Evolutionary conservation across 1,284 basidiomycete species (phyloP), one percentile per base, ranked within the genome.

Genomic region (Puccinia polysora): DNA sequence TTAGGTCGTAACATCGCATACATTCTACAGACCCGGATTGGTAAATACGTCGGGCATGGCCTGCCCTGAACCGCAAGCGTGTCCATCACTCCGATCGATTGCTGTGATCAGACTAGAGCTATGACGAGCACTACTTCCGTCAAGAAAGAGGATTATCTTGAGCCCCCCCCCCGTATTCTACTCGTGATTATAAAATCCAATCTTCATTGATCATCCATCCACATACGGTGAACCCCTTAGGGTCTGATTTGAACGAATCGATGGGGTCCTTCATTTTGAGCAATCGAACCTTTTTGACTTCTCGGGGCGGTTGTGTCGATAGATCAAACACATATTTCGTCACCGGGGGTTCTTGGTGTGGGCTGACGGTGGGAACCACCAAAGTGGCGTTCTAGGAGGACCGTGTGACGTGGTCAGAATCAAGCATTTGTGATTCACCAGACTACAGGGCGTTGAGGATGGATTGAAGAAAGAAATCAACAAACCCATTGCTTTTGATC

Each of bases 191-290:
- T 28, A 60, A 23, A n/a, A 60, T 43, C 58, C 58, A 60, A 43
- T 60, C 23, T 60, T 60, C 58, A 60, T 60, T 60, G 14, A 60
- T 36, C 38, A 28, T 60, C 58, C 58, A 60, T 43, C 58, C 58
- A 18, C 58, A 60, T 4, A 60, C 38, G 38, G 58, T 14, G 36
- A 60, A 43, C 12, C 56, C 56, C 10, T 18, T 34, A 12, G 38
- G 58, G 32, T 20, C 45, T 23, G 38, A 28, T 15, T 28, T 43
- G 18, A 20, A 23, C 18, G 40, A 43, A 43, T 43, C 8, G 18
- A 7, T 36, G 2, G 58, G 38, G 20, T 28, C n/a, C n/a, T n/a
- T n/a, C n/a, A n/a, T n/a, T n/a, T n/a, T 12, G 1, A 60, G 28
- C 58, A 60, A 60, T 28, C 58, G 58, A 20, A 60, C 4, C 12